Percentiles rank a stretch among this genome's conserved stretches.
Evolutionary conservation across 768 basidiomycete genomes (phyloP).

Genomic region (Lyophyllum shimeji): DNA sequence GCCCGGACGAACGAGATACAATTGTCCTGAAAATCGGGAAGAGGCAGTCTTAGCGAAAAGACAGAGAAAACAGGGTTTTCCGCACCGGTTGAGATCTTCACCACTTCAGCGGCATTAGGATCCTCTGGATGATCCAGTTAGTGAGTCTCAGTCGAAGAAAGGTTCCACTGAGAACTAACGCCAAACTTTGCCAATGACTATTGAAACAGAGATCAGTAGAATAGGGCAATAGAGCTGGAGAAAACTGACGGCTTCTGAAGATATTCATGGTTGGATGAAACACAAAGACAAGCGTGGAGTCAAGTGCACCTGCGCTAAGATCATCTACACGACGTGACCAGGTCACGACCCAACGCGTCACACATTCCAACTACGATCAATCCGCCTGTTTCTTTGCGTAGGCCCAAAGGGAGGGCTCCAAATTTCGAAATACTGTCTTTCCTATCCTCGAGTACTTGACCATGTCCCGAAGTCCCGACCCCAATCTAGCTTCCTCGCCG

Average conservation of each 20-base stretch:
- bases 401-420: too few relatives aligned
- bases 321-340: constrained; percentile 37
- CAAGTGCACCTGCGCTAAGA: constrained; percentile 10
- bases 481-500: constrained; percentile 16
- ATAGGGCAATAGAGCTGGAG: constrained; percentile 6
- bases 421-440: too few relatives aligned
- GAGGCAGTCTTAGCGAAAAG: constrained; percentile 4
- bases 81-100: constrained; percentile 81
- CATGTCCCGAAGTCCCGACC: constrained; percentile 13
- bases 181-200: constrained; percentile 93
- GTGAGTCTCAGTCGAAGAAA: constrained; percentile 15
- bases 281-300: constrained; percentile 15
- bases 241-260: constrained; percentile 72
- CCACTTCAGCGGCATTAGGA: constrained; percentile 91
- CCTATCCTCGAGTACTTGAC: neutral
- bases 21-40: constrained; percentile 48
- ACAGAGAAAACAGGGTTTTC: neutral
- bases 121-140: constrained; percentile 62
- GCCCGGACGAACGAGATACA: constrained; percentile 89
- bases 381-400: too few relatives aligned
- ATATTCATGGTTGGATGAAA: constrained; percentile 64
- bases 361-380: neutral
- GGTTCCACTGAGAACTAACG: constrained; percentile 54
- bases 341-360: constrained; percentile 31
- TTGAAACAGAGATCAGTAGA: constrained; percentile 19